Conservation (phyloP, 305 asterid genomes). For the Ilex paraguariensis region DNA sequence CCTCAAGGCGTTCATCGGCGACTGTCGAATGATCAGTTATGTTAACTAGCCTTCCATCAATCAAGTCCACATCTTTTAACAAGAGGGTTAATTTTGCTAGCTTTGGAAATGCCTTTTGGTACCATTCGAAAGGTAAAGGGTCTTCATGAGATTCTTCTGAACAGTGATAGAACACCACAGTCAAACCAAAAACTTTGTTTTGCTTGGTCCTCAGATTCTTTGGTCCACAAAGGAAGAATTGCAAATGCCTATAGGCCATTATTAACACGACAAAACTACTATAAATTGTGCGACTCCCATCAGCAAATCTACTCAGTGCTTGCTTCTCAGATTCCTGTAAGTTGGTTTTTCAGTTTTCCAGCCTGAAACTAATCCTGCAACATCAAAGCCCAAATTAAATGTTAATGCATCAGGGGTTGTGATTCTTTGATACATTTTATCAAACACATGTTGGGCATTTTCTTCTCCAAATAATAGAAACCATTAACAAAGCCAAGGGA, state of each 20-base stretch:
- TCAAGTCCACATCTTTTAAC: conserved; percentile 56
- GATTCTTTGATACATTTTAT: no score
- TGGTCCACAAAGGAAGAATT: conserved; percentile 21
- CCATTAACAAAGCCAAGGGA: no score
- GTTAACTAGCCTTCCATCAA: conserved; percentile 64
- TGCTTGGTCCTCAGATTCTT: conserved; percentile 12
- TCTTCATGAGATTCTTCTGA: conserved; percentile 31
- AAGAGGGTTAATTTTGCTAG: conserved; percentile 49
- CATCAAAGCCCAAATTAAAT: no score
- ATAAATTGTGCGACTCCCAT: no score
- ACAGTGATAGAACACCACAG: conserved; percentile 21
- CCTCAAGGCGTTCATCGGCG: conserved; percentile 45
- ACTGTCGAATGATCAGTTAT: conserved; percentile 42
- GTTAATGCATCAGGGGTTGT: no score
- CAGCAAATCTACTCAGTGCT: no score
- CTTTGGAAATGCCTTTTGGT: conserved; percentile 47
- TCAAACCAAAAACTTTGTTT: conserved; percentile 4
- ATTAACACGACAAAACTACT: no score
- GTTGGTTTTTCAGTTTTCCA: no score
- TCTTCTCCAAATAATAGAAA: no score
- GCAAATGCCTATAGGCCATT: conserved; percentile 32
- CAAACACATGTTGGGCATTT: no score
- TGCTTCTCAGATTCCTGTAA: no score
- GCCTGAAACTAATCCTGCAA: no score
- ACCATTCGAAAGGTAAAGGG: conserved; percentile 57